Evolutionary conservation across 768 basidiomycete species (phyloP), one percentile per base, ranked within the genome.

Genomic region (Mrakia gelida): DNA sequence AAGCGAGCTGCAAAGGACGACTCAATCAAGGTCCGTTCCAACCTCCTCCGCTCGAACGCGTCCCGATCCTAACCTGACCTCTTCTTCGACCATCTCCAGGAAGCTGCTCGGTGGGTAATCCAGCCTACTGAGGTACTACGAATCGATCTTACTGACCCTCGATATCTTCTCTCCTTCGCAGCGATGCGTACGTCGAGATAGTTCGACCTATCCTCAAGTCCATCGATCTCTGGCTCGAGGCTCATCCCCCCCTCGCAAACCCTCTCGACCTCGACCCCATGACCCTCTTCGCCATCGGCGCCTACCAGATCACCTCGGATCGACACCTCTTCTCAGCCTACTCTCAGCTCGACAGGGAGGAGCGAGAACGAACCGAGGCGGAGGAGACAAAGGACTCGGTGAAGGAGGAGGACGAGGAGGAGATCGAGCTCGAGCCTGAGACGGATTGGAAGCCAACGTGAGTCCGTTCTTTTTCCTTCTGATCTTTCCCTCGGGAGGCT

Each of bases 1-100:
- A 76, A 83, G 32, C 81, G 82, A 79, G 73, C 81, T 9, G 80
- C 81, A 6, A 80, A 81, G 38, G 84, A 84, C 67, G 81, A 83
- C 61, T 83, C 84, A 30, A 78, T 84, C 67, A 84, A 84, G 52
- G 83, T 67, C 15, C 32, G 65, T 67, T 32, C 30, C 10, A 26
- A 61, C 28, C 61, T 62, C 6, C 61, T 62, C 5, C 9, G 1
- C 59, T 38, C 65, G 16, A 16, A 15, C 28, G 32, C 21, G 30
- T 32, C 21, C 38, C 18, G 23, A 3, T 38, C 32, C 38, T 21
- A 15, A 21, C 65, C 9, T 23, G 1, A 21, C 65, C 9, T 9
- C 65, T 1, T 18, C 15, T 61, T 70, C 52, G 3, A 52, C 34
- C n/a, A n/a, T n/a, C 2, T 26, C 11, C 21, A 13, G 10, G 21